Evolutionary conservation across 1,284 basidiomycete genomes (phyloP).

Genomic region (Entoloma clypeatum): DNA sequence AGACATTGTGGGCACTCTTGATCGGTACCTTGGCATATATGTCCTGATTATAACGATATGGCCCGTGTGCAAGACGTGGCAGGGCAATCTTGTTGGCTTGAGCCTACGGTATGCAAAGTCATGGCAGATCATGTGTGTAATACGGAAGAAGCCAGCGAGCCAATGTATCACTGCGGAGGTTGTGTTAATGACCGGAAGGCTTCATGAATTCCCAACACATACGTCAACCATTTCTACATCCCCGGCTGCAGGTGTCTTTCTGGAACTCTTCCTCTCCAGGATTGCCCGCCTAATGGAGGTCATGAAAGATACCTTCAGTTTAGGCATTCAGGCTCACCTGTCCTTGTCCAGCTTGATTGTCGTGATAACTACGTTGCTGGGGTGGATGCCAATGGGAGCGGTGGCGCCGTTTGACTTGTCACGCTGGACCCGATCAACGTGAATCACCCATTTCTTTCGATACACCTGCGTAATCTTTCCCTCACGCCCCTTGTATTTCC

Average conservation of each 20-base stretch:
- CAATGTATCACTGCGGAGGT: constrained; percentile 11
- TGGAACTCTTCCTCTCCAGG: constrained; percentile 76
- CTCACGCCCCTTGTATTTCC: constrained; percentile 98
- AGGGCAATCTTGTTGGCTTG: constrained; percentile 7
- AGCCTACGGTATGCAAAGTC: too few species aligned
- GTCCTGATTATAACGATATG: neutral
- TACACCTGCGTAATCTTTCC: constrained; percentile 97
- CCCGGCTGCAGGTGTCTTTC: constrained; percentile 48
- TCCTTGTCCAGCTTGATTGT: constrained; percentile 90
- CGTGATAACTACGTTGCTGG: constrained; percentile 95
- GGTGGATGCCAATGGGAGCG: constrained; percentile 92
- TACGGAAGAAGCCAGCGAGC: constrained; percentile 4
- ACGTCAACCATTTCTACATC: constrained; percentile 80
- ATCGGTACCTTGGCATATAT: too few species aligned
- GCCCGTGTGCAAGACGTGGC: neutral
- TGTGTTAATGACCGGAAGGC: constrained; percentile 3
- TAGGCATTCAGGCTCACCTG: constrained; percentile 42
- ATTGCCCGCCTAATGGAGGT: constrained; percentile 60
- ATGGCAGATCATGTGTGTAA: constrained; percentile 49
- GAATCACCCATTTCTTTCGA: constrained; percentile 99
- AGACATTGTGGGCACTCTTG: too few species aligned
- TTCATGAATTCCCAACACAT: constrained; percentile 33
- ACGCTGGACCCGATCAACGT: constrained; percentile 96
- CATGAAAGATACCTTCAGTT: neutral
- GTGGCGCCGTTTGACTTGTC: constrained; percentile 99